Percentiles rank a stretch among this genome's conserved stretches.
Conservation (phyloP, 2,329 filamentous ascomycete species). For the Aspergillaceae sp. region DNA sequence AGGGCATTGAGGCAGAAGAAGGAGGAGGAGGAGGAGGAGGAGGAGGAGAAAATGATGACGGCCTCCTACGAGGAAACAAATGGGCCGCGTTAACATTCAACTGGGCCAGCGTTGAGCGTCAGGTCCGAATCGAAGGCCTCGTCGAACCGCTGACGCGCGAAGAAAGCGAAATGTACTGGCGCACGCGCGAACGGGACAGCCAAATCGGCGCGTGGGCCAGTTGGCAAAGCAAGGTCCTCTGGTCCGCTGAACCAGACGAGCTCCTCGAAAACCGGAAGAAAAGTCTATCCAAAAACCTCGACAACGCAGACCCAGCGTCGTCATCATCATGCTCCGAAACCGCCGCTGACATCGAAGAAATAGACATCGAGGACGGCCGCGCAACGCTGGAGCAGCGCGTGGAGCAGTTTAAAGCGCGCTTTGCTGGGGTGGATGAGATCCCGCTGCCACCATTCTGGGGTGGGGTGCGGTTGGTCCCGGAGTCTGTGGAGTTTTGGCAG, state of each 20-base stretch:
- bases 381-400: slow-evolving; percentile 70
- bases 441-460: slow-evolving; percentile 94
- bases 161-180: slow-evolving; percentile 63
- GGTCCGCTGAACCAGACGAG: slow-evolving; percentile 26
- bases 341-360: slow-evolving; percentile 21
- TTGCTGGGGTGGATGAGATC: slow-evolving; percentile 67
- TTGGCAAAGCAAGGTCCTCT: slow-evolving; percentile 70
- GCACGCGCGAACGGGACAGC: slow-evolving; percentile 64
- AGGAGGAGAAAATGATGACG: background rate
- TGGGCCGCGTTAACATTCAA: slow-evolving; percentile 80
- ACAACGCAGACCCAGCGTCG: too few relatives aligned
- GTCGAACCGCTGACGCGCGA: slow-evolving; percentile 57
- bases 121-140: slow-evolving; percentile 79
- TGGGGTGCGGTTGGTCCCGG: slow-evolving; percentile 74
- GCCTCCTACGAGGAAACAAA: slow-evolving; percentile 46
- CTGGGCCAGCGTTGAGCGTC: slow-evolving; percentile 79
- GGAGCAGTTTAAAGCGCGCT: slow-evolving; percentile 63
- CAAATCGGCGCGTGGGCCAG: slow-evolving; percentile 91
- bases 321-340: slow-evolving; percentile 10
- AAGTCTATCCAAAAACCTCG: slow-evolving; percentile 10
- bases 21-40: slow-evolving; percentile 18
- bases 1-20: slow-evolving; percentile 26
- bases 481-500: slow-evolving; percentile 92
- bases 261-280: slow-evolving; percentile 18
- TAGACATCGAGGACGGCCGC: slow-evolving; percentile 55